Conservation (phyloP, 768 basidiomycete genomes). For the Clathrus columnatus region DNA sequence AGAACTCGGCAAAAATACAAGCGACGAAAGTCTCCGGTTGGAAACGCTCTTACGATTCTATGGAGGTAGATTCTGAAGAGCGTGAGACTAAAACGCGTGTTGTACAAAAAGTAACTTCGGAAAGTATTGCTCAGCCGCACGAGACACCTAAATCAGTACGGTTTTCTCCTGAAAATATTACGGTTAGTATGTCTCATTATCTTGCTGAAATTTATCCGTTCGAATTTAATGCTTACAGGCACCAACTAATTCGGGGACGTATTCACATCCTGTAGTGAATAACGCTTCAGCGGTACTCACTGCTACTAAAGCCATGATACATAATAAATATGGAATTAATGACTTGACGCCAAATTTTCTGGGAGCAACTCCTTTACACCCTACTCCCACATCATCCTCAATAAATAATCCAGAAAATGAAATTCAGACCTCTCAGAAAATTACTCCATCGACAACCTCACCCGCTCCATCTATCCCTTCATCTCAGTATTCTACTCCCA, state of each 20-base stretch:
- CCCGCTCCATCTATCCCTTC: background rate
- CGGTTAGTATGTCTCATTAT: no score
- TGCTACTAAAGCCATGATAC: no score
- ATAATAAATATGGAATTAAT: no score
- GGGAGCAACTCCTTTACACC: background rate
- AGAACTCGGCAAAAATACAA: background rate
- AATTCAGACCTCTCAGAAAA: background rate
- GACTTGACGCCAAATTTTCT: background rate
- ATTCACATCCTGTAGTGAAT: background rate
- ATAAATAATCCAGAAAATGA: background rate
- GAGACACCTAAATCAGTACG: no score
- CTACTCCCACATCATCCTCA: background rate
- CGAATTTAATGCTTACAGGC: background rate
- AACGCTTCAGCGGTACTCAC: background rate
- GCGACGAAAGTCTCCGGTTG: background rate
- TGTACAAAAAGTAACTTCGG: no score
- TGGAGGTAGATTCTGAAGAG: background rate
- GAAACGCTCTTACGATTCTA: background rate
- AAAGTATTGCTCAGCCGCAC: no score
- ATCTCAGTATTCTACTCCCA: background rate
- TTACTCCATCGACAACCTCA: background rate
- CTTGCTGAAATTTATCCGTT: no score
- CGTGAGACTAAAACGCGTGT: no score
- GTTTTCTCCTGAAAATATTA: no score
- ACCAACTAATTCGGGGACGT: background rate